These are phyloP conservation scores for Aegilops speltoides DNA, from an alignment of 176 grass and related monocot species.

Conservation along the genomic window DNA sequence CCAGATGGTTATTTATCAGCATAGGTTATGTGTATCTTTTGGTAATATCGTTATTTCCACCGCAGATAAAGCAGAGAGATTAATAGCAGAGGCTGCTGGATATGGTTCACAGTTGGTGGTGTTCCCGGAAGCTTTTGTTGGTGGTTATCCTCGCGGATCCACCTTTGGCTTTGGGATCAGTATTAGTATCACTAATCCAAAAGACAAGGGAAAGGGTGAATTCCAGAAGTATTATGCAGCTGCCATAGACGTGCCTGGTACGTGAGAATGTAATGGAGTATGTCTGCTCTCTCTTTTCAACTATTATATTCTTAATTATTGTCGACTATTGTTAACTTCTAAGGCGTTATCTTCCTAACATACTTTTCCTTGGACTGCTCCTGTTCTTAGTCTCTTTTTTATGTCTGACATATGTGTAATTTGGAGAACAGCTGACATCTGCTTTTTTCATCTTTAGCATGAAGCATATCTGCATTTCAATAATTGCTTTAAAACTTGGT, in stretches of 20 bases:
- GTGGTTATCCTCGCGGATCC: conserved; percentile 87
- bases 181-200: conserved; percentile 49
- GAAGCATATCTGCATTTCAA: background rate
- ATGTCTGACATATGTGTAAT: background rate
- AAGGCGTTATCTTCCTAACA: background rate
- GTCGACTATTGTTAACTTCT: background rate
- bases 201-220: conserved; percentile 72
- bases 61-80: conserved; percentile 90
- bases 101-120: conserved; percentile 87
- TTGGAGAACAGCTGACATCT: background rate
- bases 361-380: background rate
- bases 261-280: background rate
- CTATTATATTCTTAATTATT: background rate
- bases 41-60: conserved; percentile 7
- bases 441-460: background rate
- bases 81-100: conserved; percentile 77
- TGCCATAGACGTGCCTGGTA: conserved; percentile 94
- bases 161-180: conserved; percentile 67
- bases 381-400: background rate
- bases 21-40: background rate
- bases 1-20: background rate
- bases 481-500: background rate
- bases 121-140: conserved; percentile 90
- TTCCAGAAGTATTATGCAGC: conserved; percentile 80
- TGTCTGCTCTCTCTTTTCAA: background rate